These are phyloP conservation scores for Cylindrotheca closterium DNA, from an alignment of 108 stramenopile genomes.

Conservation along the genomic window DNA sequence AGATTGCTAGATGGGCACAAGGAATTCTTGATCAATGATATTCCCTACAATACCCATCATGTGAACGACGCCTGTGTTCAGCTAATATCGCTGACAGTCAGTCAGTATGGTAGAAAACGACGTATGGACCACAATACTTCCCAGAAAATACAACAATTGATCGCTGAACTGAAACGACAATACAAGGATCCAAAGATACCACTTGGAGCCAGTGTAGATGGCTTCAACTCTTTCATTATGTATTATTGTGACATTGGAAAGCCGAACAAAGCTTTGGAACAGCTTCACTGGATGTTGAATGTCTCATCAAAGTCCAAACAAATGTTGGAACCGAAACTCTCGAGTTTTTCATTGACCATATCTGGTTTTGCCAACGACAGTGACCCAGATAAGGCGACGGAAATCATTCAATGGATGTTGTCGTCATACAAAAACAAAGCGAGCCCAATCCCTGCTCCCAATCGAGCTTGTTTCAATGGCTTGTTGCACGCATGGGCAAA, in stretches of 20 bases:
- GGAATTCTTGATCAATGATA: constrained; percentile 18
- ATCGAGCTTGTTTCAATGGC: constrained; percentile 33
- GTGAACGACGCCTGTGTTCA: constrained; percentile 31
- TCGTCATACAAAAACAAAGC: neutral
- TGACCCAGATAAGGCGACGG: constrained; percentile 17
- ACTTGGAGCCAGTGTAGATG: constrained; percentile 13
- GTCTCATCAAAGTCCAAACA: neutral
- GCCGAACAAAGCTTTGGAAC: constrained; percentile 19
- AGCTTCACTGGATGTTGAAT: constrained; percentile 16
- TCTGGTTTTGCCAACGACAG: constrained; percentile 24
- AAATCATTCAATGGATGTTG: constrained; percentile 39
- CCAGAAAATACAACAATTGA: constrained; percentile 12
- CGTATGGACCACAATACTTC: neutral
- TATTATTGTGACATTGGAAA: constrained; percentile 23
- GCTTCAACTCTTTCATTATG: constrained; percentile 23
- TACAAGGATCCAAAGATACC: constrained; percentile 24
- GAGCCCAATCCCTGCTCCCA: constrained; percentile 18
- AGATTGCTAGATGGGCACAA: constrained; percentile 22
- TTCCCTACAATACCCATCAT: constrained; percentile 31
- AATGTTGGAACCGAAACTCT: neutral
- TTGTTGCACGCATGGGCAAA: constrained; percentile 34
- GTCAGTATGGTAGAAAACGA: neutral
- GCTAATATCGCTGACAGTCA: constrained; percentile 7
- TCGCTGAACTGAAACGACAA: constrained; percentile 14
- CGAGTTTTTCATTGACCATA: constrained; percentile 23